These are phyloP conservation scores for Dipteronia dyeriana DNA, from an alignment of 345 rosid genomes.

Conservation along the genomic window DNA sequence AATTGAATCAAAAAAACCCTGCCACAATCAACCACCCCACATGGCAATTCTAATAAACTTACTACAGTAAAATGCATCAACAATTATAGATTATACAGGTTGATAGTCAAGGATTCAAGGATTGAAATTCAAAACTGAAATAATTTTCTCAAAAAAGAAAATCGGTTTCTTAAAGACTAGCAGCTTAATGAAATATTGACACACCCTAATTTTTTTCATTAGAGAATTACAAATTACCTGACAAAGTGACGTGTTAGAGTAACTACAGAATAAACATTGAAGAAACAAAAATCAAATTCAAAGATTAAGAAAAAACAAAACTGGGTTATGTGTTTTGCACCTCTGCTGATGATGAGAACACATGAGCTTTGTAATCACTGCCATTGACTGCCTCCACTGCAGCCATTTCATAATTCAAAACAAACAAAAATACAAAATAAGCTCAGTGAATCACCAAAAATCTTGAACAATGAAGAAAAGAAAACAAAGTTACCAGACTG, in stretches of 20 bases:
- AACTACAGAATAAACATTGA: not conserved
- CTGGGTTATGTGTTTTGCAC: constrained; percentile 30
- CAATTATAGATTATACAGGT: not conserved
- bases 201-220: no score
- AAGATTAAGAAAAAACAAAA: not conserved
- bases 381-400: constrained; percentile 36
- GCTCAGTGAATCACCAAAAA: constrained; percentile 2
- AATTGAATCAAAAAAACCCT: not conserved
- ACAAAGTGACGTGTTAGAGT: not conserved
- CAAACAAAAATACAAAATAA: constrained; percentile 11
- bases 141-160: no score
- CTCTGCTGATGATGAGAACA: constrained; percentile 67
- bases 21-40: no score
- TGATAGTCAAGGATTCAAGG: not conserved
- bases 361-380: constrained; percentile 48
- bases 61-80: not conserved
- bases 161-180: no score
- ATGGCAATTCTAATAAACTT: not conserved
- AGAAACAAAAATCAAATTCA: not conserved
- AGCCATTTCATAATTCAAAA: constrained; percentile 23
- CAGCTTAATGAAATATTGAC: no score
- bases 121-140: not conserved
- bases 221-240: no score
- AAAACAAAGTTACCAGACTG: constrained; percentile 26
- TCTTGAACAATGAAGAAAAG: not conserved